Evolutionary conservation across 805 yeast genomes (phyloP), one percentile per base, ranked within the genome.

Genomic region (Pichia nakasei): DNA sequence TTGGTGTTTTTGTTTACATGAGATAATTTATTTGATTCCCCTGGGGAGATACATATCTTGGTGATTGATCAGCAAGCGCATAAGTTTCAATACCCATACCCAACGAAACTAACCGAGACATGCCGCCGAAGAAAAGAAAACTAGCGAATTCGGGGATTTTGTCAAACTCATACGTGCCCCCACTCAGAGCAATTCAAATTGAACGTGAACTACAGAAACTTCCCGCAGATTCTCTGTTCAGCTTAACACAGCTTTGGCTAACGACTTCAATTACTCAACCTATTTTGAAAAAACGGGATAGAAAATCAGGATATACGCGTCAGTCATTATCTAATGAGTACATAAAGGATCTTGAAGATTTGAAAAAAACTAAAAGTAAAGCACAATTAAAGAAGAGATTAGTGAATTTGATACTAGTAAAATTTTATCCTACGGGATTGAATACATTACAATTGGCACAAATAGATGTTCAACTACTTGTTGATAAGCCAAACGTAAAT

Each of bases 401-500:
- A 20, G 62, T 78, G 5, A 78, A 77, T 45, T 56, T 59, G 31
- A 63, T 78, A n/a, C 47, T 76, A 9, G 66, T 59, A 34, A 71
- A 73, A 13, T 72, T 65, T 50, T 82, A 85, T 73, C 62, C 70
- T 2, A 52, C 60, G 6, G 87, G 87, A 0, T 57, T 82, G 36
- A 81, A 80, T 50, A 61, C 80, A 1, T 65, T 78, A 17, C 94
- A 85, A 55, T 55, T 79, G 35, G 80, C 93, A 0, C 87, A 82
- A 47, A 61, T 83, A 5, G 93, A 85, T 51, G 75, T 82, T 42
- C 84, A 80, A 51, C 54, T 73, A 37, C 64, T 83, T 37, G 73
- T 83, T 3, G 83, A 80, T 52, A 70, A 73, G 46, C 80, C 88
- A 0, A 61, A 60, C 33, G 44, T 65, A 3, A 69, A 61, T 51